A percentile compares a stretch with the other conserved stretches of the same genome.
These are phyloP conservation scores for Porcisia deanei DNA, from an alignment of 208 protist species.

Conservation along the genomic window DNA sequence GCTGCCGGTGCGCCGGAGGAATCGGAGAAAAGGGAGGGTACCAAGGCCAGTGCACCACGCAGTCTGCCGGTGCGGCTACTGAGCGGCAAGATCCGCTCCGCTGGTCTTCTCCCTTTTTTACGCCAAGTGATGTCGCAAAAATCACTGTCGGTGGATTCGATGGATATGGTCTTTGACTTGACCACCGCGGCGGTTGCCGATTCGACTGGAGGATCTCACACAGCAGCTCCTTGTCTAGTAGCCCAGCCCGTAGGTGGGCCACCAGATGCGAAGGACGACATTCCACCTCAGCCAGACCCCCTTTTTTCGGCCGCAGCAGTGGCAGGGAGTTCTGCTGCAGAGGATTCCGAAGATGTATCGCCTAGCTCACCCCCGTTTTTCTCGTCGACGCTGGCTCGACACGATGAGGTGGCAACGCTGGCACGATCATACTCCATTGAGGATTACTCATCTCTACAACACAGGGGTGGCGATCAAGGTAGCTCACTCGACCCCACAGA, in stretches of 20 bases:
- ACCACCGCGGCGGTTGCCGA: neutral
- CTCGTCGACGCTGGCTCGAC: neutral
- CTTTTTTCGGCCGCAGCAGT: neutral
- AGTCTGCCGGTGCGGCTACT: conserved; percentile 24
- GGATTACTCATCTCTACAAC: conserved; percentile 16
- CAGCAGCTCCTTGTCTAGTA: neutral
- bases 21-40: neutral
- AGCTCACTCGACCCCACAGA: neutral
- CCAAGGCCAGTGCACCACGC: neutral
- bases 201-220: neutral
- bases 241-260: neutral
- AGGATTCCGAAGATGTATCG: neutral
- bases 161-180: conserved; percentile 30
- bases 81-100: conserved; percentile 21
- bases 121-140: conserved; percentile 29
- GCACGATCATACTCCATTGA: conserved; percentile 30
- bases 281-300: neutral
- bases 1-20: neutral
- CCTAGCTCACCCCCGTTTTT: neutral
- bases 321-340: neutral
- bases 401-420: conserved; percentile 8
- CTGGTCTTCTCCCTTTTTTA: conserved; percentile 28
- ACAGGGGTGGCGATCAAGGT: neutral
- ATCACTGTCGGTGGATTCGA: conserved; percentile 24
- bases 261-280: neutral